A percentile compares a stretch with the other conserved stretches of the same genome.
These are phyloP conservation scores for Clonostachys rosea DNA, from an alignment of 2,329 filamentous ascomycete genomes.

Conservation along the genomic window DNA sequence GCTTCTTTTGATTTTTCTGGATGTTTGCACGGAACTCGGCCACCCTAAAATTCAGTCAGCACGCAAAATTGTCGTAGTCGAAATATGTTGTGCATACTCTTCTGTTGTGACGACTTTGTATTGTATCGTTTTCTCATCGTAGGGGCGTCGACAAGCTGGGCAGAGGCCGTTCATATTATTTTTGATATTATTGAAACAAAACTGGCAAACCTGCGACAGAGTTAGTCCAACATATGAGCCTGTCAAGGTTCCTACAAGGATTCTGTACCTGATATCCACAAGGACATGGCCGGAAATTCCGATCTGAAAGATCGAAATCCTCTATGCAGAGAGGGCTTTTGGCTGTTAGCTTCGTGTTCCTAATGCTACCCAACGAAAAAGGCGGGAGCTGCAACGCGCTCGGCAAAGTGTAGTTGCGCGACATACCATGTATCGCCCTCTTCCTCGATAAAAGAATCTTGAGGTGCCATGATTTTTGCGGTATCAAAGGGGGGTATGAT, in stretches of 20 bases:
- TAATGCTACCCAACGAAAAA: conserved; percentile 9
- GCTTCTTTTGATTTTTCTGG: conserved; percentile 89
- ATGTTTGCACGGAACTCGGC: conserved; percentile 73
- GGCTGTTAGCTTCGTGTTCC: conserved; percentile 10
- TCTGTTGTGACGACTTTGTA: conserved; percentile 94
- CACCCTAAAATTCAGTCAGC: conserved; percentile 39
- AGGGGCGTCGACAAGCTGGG: conserved; percentile 92
- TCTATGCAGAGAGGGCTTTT: conserved; percentile 93
- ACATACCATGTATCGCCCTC: conserved; percentile 64
- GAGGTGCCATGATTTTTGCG: conserved; percentile 53
- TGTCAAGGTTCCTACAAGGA: conserved; percentile 1
- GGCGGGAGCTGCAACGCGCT: neutral
- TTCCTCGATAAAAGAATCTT: conserved; percentile 68
- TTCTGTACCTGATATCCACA: conserved; percentile 87
- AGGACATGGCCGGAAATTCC: conserved; percentile 93
- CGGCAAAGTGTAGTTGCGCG: conserved; percentile 11
- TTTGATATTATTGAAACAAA: conserved; percentile 99
- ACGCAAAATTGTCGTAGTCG: neutral
- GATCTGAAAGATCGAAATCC: conserved; percentile 96
- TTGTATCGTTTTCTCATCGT: conserved; percentile 95
- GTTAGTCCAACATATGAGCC: neutral
- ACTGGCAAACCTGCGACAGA: conserved; percentile 86
- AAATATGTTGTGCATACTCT: conserved; percentile 59
- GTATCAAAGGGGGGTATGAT: conserved; percentile 7
- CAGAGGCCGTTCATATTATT: conserved; percentile 96